These are phyloP conservation scores for Lithohypha guttulata DNA, from an alignment of 2,329 filamentous ascomycete genomes.

Conservation along the genomic window DNA sequence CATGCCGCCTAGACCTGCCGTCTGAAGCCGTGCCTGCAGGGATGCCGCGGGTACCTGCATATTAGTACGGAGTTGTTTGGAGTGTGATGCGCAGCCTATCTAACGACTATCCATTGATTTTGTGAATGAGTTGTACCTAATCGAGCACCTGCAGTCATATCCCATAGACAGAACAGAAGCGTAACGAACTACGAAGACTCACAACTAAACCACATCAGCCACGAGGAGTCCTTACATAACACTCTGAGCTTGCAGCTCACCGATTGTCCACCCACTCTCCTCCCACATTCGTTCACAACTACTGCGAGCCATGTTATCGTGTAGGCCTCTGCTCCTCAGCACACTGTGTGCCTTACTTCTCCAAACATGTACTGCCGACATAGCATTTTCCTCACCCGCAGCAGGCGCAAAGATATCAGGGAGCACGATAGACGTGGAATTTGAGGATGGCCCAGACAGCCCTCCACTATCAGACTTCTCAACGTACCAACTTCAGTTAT, in stretches of 20 bases:
- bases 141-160: too few relatives aligned
- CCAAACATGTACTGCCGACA: constrained; percentile 36
- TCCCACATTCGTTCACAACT: too few relatives aligned
- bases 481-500: constrained; percentile 49
- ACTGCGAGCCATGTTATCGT: neutral
- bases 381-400: constrained; percentile 44
- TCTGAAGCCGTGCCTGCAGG: too few relatives aligned
- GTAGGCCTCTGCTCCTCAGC: neutral
- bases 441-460: constrained; percentile 44
- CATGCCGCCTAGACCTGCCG: too few relatives aligned
- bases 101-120: too few relatives aligned
- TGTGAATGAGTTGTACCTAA: too few relatives aligned
- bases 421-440: constrained; percentile 42
- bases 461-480: constrained; percentile 41
- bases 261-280: too few relatives aligned
- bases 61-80: too few relatives aligned
- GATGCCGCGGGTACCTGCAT: too few relatives aligned
- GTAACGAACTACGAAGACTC: neutral
- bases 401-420: constrained; percentile 42
- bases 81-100: too few relatives aligned
- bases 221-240: neutral
- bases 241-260: neutral
- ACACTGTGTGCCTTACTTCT: neutral
- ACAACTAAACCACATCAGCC: neutral
- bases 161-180: too few relatives aligned